Evolutionary conservation across 2,329 filamentous ascomycete species (phyloP).

Genomic region (Cladosporium sp.): DNA sequence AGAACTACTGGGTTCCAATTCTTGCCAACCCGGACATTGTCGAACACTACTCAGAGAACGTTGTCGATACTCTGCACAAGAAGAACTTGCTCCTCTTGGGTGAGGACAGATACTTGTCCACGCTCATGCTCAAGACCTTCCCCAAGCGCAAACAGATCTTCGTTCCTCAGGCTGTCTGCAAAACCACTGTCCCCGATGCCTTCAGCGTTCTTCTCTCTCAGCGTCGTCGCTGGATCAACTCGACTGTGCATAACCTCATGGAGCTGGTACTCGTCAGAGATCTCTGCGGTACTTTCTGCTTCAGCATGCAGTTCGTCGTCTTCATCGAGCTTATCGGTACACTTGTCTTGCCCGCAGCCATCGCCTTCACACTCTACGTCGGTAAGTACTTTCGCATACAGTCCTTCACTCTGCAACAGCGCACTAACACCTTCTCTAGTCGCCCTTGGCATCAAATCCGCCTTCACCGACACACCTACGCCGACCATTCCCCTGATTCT

Average conservation of each 20-base stretch:
- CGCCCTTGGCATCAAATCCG: constrained; percentile 73
- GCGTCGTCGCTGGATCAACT: constrained; percentile 98
- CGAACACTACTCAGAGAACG: constrained; percentile 98
- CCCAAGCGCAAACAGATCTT: constrained; percentile 99
- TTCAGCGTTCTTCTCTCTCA: constrained; percentile 93
- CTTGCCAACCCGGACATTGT: constrained; percentile 97
- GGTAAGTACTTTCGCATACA: constrained; percentile 54
- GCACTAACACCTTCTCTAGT: constrained; percentile 49
- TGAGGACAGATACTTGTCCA: constrained; percentile 92
- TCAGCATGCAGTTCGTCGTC: constrained; percentile 99
- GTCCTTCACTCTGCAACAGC: no score
- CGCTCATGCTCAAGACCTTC: constrained; percentile 97
- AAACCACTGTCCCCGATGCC: constrained; percentile 89
- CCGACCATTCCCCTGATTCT: constrained; percentile 90
- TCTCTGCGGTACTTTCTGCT: constrained; percentile 97
- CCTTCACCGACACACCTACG: constrained; percentile 52
- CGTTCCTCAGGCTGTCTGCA: constrained; percentile 96
- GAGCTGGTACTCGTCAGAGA: constrained; percentile 93
- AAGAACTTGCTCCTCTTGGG: constrained; percentile 90
- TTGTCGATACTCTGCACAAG: constrained; percentile 96
- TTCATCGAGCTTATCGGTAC: constrained; percentile 94
- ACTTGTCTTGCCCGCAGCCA: constrained; percentile 89
- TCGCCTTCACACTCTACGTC: constrained; percentile 95
- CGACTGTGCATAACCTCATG: constrained; percentile 97
- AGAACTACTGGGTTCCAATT: constrained; percentile 99